A percentile compares a stretch with the other conserved stretches of the same genome.
phyloP scores from a whole-genome alignment of 2,329 filamentous ascomycete genomes.

The Cladosporium austrohemisphaericum region DNA sequence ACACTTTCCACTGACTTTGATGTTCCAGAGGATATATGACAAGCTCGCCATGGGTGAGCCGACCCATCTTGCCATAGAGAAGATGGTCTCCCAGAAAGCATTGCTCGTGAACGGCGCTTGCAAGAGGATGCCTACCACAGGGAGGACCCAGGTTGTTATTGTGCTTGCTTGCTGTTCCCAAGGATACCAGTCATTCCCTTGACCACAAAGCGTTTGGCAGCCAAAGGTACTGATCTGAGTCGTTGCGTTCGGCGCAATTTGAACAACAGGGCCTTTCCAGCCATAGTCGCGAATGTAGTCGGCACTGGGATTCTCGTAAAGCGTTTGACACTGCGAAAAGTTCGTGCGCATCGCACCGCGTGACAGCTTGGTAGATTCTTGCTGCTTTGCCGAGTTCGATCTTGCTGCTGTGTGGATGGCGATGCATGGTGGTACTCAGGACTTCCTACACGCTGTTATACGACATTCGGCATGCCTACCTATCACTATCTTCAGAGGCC shows the following conservation, averaged over 20 bases:
- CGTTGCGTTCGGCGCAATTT: slow-evolving; percentile 20
- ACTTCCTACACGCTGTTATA: no score
- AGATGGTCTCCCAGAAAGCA: slow-evolving; percentile 33
- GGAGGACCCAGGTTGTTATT: slow-evolving; percentile 41
- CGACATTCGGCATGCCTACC: no score
- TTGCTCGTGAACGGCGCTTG: slow-evolving; percentile 44
- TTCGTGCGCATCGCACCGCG: slow-evolving; percentile 8
- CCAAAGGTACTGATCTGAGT: slow-evolving; percentile 34
- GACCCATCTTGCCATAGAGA: slow-evolving; percentile 37
- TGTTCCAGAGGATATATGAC: slow-evolving; percentile 40
- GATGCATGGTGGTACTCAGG: neutral
- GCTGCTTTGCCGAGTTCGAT: no score
- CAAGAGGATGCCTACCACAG: slow-evolving; percentile 37
- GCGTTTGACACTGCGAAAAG: slow-evolving; percentile 5
- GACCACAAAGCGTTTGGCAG: slow-evolving; percentile 35
- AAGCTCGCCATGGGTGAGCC: slow-evolving; percentile 38
- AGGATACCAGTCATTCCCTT: slow-evolving; percentile 30
- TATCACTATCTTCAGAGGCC: slow-evolving; percentile 9
- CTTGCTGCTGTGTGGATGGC: neutral
- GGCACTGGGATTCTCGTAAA: slow-evolving; percentile 5
- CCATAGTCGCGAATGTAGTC: slow-evolving; percentile 8
- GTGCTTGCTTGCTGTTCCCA: slow-evolving; percentile 33
- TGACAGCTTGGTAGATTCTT: neutral
- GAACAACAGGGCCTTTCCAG: slow-evolving; percentile 21
- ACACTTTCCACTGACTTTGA: slow-evolving; percentile 38